These are phyloP conservation scores for Naganishia vaughanmartiniae DNA, from an alignment of 768 basidiomycete genomes.

Conservation along the genomic window DNA sequence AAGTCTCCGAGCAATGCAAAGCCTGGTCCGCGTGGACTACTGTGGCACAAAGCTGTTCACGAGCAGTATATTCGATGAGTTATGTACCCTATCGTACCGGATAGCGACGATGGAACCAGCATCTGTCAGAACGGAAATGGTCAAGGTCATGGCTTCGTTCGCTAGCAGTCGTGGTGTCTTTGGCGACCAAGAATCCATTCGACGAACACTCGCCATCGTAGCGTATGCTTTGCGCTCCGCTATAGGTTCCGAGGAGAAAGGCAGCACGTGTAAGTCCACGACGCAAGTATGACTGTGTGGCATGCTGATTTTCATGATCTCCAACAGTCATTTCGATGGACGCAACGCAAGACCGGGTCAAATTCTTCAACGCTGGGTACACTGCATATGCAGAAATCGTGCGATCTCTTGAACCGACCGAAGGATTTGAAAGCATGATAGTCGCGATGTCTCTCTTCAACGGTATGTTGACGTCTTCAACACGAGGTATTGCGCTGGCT, in stretches of 20 bases:
- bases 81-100: conserved; percentile 80
- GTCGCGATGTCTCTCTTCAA: not conserved
- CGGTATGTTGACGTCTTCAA: not conserved
- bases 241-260: conserved; percentile 56
- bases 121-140: conserved; percentile 65
- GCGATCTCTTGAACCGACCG: conserved; percentile 58
- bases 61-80: conserved; percentile 81
- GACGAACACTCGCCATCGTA: conserved; percentile 59
- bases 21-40: conserved; percentile 74
- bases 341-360: conserved; percentile 61
- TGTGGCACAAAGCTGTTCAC: conserved; percentile 77
- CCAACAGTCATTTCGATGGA: conserved; percentile 53
- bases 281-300: conserved; percentile 33
- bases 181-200: conserved; percentile 39
- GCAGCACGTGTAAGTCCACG: conserved; percentile 24
- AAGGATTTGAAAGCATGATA: conserved; percentile 72
- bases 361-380: conserved; percentile 66
- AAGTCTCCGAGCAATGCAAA: conserved; percentile 72
- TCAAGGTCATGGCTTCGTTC: conserved; percentile 66
- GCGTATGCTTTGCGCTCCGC: conserved; percentile 74
- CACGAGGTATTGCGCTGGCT: no score
- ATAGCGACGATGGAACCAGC: conserved; percentile 84
- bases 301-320: not conserved
- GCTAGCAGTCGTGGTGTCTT: conserved; percentile 49
- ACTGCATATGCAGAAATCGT: conserved; percentile 64